Percentiles rank a stretch among this genome's conserved stretches.
Evolutionary conservation across 768 basidiomycete genomes (phyloP).

Genomic region (Lactifluus pinguis): DNA sequence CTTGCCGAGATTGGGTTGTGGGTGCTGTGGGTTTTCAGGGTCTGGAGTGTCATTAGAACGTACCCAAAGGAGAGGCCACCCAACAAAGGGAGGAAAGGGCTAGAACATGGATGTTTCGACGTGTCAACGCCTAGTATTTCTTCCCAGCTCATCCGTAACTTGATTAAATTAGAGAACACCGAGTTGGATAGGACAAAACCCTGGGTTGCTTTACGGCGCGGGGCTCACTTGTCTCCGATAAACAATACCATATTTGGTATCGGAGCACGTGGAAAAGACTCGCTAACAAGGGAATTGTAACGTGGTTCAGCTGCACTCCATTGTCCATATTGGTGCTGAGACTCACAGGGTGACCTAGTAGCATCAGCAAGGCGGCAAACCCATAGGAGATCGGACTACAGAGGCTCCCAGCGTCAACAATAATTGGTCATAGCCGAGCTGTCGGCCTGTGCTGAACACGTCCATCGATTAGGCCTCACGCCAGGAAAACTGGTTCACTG

Average conservation of each 20-base stretch:
- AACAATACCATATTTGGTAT: neutral
- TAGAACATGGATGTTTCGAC: neutral
- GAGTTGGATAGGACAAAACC: neutral
- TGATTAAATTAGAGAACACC: neutral
- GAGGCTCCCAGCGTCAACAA: neutral
- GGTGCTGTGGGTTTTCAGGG: neutral
- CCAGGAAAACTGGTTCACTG: neutral
- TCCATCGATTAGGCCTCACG: neutral
- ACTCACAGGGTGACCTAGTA: too few relatives aligned
- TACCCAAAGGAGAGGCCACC: neutral
- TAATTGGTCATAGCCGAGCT: neutral
- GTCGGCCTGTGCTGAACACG: neutral
- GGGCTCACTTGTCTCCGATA: neutral
- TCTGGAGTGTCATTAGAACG: neutral
- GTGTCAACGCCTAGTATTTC: neutral
- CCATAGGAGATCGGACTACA: neutral
- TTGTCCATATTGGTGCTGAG: neutral
- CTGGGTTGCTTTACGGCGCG: neutral
- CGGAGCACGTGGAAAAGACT: neutral
- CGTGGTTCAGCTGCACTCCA: neutral
- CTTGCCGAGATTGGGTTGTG: neutral
- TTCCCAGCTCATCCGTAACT: neutral
- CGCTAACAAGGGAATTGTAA: neutral
- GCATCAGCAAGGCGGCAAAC: neutral
- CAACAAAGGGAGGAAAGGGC: neutral